A percentile compares a stretch with the other conserved stretches of the same genome.
Conservation (phyloP, 805 yeast species). For the Starmerella riodocensis region DNA sequence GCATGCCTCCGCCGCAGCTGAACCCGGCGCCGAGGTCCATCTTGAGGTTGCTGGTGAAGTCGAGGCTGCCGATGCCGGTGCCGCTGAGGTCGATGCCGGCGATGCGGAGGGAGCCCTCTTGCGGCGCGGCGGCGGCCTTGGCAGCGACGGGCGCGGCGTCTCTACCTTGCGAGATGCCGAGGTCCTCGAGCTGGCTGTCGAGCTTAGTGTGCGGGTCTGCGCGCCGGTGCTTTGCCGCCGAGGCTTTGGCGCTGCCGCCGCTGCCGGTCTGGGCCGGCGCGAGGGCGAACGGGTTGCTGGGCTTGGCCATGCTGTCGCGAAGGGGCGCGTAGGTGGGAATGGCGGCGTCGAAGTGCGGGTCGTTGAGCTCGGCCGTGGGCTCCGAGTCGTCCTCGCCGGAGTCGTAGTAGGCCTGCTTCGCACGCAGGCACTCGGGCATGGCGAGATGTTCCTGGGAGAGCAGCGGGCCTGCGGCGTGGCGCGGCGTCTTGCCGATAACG, state of each 20-base stretch:
- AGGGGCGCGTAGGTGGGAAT: too few species aligned
- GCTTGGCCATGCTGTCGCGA: not conserved
- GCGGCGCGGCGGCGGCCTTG: not conserved
- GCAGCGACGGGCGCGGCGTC: not conserved
- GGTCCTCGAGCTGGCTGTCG: slow-evolving; percentile 1
- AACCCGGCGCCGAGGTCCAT: slow-evolving; percentile 12
- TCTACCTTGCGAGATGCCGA: slow-evolving; percentile 2
- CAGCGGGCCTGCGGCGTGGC: slow-evolving; percentile 1
- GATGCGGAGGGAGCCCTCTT: not conserved
- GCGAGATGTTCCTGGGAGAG: not conserved
- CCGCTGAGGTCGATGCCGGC: not conserved
- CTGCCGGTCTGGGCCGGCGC: not conserved
- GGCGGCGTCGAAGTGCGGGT: not conserved
- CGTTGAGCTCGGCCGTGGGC: slow-evolving; percentile 9
- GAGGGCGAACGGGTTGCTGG: not conserved
- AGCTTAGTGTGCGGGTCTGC: not conserved
- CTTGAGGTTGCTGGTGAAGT: slow-evolving; percentile 1
- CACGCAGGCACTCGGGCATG: slow-evolving; percentile 3
- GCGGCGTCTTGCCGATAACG: slow-evolving; percentile 16
- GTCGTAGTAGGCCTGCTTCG: slow-evolving; percentile 7
- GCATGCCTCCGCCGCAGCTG: slow-evolving; percentile 4
- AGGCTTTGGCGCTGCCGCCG: not conserved
- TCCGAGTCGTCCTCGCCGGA: slow-evolving; percentile 2
- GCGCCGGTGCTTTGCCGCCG: not conserved
- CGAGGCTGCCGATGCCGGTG: not conserved